Evolutionary conservation across 805 yeast genomes (phyloP).

Genomic region (Candida pini): DNA sequence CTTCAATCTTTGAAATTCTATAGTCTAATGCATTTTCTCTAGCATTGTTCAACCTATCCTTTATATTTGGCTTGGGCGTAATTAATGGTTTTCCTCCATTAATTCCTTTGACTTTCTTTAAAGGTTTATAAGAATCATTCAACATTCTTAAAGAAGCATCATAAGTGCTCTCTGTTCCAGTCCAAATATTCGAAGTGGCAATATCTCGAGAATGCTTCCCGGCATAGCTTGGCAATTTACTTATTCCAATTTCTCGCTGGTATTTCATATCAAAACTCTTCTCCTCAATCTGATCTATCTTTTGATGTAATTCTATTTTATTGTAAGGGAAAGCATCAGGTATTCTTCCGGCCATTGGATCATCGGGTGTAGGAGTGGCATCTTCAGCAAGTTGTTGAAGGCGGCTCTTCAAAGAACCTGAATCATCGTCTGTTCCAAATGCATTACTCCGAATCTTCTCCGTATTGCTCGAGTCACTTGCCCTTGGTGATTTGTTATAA

Average conservation of each 20-base stretch:
- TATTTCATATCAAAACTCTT: constrained; percentile 32
- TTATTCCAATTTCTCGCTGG: constrained; percentile 35
- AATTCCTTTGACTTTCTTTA: constrained; percentile 10
- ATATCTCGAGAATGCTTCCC: constrained; percentile 38
- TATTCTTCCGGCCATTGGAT: constrained; percentile 29
- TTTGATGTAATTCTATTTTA: constrained; percentile 14
- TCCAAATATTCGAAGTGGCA: constrained; percentile 54
- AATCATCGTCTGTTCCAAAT: constrained; percentile 9
- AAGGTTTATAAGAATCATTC: constrained; percentile 43
- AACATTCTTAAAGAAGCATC: constrained; percentile 53
- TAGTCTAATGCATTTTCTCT: constrained; percentile 65
- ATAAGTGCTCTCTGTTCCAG: constrained; percentile 42
- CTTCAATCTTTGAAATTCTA: constrained; percentile 37
- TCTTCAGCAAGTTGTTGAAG: constrained; percentile 38
- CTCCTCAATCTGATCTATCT: constrained; percentile 27
- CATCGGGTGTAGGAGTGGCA: constrained; percentile 31
- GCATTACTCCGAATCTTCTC: too few species aligned
- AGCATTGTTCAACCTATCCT: constrained; percentile 49
- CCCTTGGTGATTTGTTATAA: too few species aligned
- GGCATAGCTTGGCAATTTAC: constrained; percentile 40
- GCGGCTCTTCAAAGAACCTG: constrained; percentile 29
- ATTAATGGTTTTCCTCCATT: constrained; percentile 6
- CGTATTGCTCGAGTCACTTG: too few species aligned
- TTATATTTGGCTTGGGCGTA: constrained; percentile 16
- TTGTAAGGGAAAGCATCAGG: constrained; percentile 22